Evolutionary conservation across 441 rosid species (phyloP), one percentile per base, ranked within the genome.

Genomic region (Adansonia madagascariensis): DNA sequence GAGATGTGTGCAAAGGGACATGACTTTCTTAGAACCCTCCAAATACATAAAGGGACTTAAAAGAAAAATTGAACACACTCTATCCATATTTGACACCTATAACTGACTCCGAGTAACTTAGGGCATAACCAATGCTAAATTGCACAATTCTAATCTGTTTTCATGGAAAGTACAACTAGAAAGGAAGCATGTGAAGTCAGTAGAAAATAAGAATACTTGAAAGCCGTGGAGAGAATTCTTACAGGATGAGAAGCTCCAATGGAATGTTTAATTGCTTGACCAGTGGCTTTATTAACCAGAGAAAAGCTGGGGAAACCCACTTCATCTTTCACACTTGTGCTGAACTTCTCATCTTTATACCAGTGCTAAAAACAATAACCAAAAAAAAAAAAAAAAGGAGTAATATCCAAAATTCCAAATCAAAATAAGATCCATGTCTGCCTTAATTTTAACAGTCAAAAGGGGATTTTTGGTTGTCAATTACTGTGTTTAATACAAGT

Each of bases 201-300:
- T 24, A 24, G 27, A 24, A 24, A 24, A 41, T 3, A 62, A 71
- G 1, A 10, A 15, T 24, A 65, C 27, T 1, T 53, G 0, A 3
- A 5, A 20, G 62, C 15, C 24, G 0, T n/a, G 14, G 18, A 55
- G 80, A 75, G 27, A 24, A 60, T 69, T 65, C 90, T 93, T 90
- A 95, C 99, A 1, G 99, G 99, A 64, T 90, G 90, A 64, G 90
- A 56, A 63, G 81, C 94, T 81, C 97, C 99, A 24, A 80, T 74
- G 24, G 97, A 90, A 80, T 93, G 99, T 82, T 93, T 93, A 60
- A 95, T 69, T 71, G 95, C 98, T 85, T 89, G 89, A 71, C 97
- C 67, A 95, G 75, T 71, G n/a, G 6, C 75, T 31, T 53, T 71
- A 53, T 71, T 71, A 35, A 71, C 62, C n/a, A 71, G 83, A 80